Evolutionary conservation across 1,284 basidiomycete species (phyloP), one percentile per base, ranked within the genome.

Genomic region (Volvariella volvacea): DNA sequence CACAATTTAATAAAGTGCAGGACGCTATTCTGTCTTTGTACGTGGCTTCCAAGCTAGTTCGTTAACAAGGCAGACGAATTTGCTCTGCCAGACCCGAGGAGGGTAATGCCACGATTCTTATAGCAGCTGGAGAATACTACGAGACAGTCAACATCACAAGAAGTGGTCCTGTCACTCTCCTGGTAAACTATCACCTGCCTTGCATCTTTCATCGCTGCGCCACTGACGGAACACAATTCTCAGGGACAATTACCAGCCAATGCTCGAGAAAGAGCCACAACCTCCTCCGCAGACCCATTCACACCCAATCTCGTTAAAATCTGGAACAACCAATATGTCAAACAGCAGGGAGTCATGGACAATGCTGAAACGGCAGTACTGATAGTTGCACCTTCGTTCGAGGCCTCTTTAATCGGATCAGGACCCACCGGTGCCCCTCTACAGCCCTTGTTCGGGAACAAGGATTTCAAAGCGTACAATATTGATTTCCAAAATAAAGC

Each of bases 401-500:
- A 70, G 32, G 65, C 69, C 1, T 66, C 76, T 14, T 58, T 79
- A 31, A 78, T 79, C 42, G 76, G 76, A 3, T 70, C 75, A 2
- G 76, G 77, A 1, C 67, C 76, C 1, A 74, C 68, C 10, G 77
- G 76, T 1, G 75, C 76, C 0, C 74, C 76, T 2, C 57, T 75
- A 7, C 76, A 78, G 50, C 69, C 73, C 0, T 57, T 67, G 2
- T 79, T 77, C 48, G 80, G 81, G 0, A 78, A 67, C 44, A 53
- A 56, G 8, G 72, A 84, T 52, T 81, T 84, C 62, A 81, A 66
- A 52, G 74, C 69, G 7, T 83, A 84, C 52, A 83, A 83, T 52
- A 75, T 85, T 50, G 70, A 83, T 54, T 79, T 83, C 48, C 67
- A 80, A 51, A 85, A 85, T 52, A 67, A 75, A 47, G 81, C 79